phyloP scores from a whole-genome alignment of 176 grass and related monocot genomes.

The Coix lacrymajobi region DNA sequence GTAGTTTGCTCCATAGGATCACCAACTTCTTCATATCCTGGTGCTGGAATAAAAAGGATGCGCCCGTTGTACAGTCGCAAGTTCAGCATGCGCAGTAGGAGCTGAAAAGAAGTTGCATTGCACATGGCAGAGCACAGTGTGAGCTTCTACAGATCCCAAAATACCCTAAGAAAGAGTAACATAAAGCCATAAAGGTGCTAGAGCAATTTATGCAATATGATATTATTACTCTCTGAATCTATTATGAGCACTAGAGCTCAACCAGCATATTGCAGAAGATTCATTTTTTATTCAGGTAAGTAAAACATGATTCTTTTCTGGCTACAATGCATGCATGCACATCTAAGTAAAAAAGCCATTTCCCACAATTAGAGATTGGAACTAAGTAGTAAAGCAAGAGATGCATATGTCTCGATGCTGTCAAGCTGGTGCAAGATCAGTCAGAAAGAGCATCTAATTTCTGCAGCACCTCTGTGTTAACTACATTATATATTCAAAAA shows the following conservation, averaged over 20 bases:
- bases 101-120: slow-evolving; percentile 44
- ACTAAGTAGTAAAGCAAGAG: not conserved
- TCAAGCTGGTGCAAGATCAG: not conserved
- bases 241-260: not conserved
- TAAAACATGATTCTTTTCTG: too few relatives aligned
- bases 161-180: not conserved
- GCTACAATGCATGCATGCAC: not conserved
- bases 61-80: slow-evolving; percentile 67
- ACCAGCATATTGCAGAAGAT: not conserved
- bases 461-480: not conserved
- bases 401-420: not conserved
- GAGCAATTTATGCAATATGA: not conserved
- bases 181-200: not conserved
- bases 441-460: not conserved
- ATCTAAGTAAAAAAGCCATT: not conserved
- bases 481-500: not conserved
- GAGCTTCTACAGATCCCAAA: not conserved
- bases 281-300: not conserved
- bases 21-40: slow-evolving; percentile 72
- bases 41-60: slow-evolving; percentile 70
- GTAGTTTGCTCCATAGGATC: slow-evolving; percentile 43
- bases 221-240: not conserved
- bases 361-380: not conserved
- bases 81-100: slow-evolving; percentile 57
- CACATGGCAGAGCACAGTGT: slow-evolving; percentile 14